A percentile compares a stretch with the other conserved stretches of the same genome.
phyloP scores from a whole-genome alignment of 768 basidiomycete genomes.

The Leccinum uliginosum region DNA sequence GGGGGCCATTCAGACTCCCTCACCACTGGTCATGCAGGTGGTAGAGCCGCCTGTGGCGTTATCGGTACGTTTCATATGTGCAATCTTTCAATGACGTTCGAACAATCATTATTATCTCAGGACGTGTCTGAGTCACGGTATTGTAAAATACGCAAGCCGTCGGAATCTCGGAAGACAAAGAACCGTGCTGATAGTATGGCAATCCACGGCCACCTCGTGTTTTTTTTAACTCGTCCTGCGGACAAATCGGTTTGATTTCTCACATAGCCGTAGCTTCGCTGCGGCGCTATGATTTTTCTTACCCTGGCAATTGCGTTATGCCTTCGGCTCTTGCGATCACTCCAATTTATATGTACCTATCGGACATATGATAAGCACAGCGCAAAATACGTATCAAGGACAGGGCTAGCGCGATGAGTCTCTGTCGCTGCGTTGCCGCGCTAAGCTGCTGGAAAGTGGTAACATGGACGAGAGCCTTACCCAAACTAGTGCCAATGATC shows the following conservation, averaged over 20 bases:
- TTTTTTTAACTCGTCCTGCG: constrained; percentile 11
- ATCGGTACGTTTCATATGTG: constrained; percentile 51
- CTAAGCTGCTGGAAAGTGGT: background rate
- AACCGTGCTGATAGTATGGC: background rate
- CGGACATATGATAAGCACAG: background rate
- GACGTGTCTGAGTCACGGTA: constrained; percentile 20
- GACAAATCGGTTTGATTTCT: constrained; percentile 2
- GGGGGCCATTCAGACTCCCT: constrained; percentile 64
- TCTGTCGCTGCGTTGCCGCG: background rate
- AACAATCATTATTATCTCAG: constrained; percentile 3
- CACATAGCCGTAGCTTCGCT: background rate
- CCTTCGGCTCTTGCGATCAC: background rate
- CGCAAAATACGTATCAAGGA: background rate
- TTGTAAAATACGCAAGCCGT: background rate
- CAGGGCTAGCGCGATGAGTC: background rate
- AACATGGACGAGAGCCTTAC: background rate
- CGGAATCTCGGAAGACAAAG: background rate
- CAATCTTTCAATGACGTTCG: background rate
- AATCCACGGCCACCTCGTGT: constrained; percentile 6
- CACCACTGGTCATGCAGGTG: constrained; percentile 77
- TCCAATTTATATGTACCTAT: background rate
- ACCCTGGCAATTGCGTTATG: background rate
- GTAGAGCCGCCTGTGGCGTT: constrained; percentile 75
- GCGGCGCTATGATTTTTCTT: background rate
- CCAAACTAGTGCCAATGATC: background rate